These are phyloP conservation scores for Metahyphopichia silvanorum DNA, from an alignment of 805 yeast genomes.

Conservation along the genomic window DNA sequence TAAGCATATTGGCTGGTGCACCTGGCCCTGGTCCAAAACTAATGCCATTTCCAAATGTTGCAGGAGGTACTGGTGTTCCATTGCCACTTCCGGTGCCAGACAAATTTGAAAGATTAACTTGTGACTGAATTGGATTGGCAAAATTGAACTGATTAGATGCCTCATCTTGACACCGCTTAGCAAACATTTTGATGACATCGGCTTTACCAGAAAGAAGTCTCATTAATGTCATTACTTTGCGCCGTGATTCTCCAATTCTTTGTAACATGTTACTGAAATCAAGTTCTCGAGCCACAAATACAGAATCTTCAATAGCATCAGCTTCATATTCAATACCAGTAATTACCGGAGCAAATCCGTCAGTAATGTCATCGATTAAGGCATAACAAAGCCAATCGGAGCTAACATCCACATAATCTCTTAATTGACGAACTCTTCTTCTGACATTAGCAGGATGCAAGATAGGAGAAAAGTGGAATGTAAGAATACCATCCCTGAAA, in stretches of 20 bases:
- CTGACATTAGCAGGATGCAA: conserved; percentile 67
- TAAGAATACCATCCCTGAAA: conserved; percentile 55
- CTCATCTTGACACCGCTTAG: conserved; percentile 88
- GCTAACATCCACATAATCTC: conserved; percentile 73
- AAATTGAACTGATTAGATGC: conserved; percentile 15
- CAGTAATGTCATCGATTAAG: conserved; percentile 78
- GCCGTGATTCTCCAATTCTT: conserved; percentile 83
- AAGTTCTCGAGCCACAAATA: conserved; percentile 70
- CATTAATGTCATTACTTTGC: conserved; percentile 90
- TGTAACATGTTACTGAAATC: conserved; percentile 77
- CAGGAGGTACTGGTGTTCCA: conserved; percentile 8
- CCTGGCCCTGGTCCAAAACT: conserved; percentile 37
- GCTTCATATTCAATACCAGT: conserved; percentile 78
- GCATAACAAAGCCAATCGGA: conserved; percentile 86
- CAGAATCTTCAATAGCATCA: conserved; percentile 80
- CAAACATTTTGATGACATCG: conserved; percentile 93
- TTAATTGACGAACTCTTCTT: conserved; percentile 75
- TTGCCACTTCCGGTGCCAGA: conserved; percentile 3
- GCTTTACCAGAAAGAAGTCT: conserved; percentile 90
- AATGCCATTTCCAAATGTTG: conserved; percentile 17
- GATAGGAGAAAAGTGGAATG: conserved; percentile 60
- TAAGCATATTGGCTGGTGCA: conserved; percentile 19
- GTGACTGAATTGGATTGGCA: conserved; percentile 7
- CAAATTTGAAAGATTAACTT: conserved; percentile 14
- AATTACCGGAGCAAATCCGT: conserved; percentile 79